These are phyloP conservation scores for Begonia masoniana DNA, from an alignment of 306 rosid genomes.

Conservation along the genomic window DNA sequence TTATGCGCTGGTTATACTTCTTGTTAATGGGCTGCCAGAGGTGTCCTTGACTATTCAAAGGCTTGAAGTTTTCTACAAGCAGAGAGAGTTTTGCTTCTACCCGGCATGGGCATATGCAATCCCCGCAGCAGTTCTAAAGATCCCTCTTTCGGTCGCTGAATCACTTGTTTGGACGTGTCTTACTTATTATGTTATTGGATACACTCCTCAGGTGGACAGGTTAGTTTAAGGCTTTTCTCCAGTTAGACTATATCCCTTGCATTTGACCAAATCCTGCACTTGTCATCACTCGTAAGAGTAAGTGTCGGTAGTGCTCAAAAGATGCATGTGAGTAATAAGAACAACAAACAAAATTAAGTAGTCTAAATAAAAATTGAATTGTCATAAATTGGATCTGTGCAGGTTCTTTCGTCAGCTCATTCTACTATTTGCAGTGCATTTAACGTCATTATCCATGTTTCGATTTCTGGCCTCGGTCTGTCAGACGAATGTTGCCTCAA, in stretches of 20 bases:
- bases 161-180: constrained; percentile 35
- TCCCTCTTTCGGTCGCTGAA: constrained; percentile 30
- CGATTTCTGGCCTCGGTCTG: constrained; percentile 24
- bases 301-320: no score
- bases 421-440: constrained; percentile 20
- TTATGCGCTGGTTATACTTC: constrained; percentile 18
- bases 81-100: constrained; percentile 20
- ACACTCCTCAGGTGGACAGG: constrained; percentile 25
- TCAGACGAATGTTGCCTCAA: constrained; percentile 14
- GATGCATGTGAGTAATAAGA: no score
- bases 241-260: background rate
- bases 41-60: constrained; percentile 28
- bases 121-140: constrained; percentile 26
- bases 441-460: constrained; percentile 22
- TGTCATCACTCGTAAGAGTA: no score
- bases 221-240: constrained; percentile 1
- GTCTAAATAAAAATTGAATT: background rate
- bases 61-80: constrained; percentile 35
- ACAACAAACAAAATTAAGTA: background rate
- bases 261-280: background rate
- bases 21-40: constrained; percentile 32
- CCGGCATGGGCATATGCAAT: constrained; percentile 49
- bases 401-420: constrained; percentile 25
- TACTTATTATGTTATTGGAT: constrained; percentile 41
- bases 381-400: background rate